Conservation (phyloP, 768 basidiomycete genomes). For the Cubamyces lactineus region DNA sequence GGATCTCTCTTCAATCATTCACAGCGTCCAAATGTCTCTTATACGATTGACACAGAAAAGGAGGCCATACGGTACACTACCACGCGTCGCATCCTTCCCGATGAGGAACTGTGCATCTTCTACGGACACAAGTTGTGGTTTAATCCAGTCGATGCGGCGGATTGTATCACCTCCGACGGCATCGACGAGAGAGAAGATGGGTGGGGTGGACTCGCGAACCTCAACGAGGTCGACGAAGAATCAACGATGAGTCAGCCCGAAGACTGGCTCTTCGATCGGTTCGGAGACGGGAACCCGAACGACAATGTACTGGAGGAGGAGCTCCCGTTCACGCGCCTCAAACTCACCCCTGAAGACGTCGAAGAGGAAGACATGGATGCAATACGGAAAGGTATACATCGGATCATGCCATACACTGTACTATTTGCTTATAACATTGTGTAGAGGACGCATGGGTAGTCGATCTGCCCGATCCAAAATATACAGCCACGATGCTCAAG, state of each 20-base stretch:
- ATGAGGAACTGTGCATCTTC: constrained; percentile 81
- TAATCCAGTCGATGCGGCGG: constrained; percentile 40
- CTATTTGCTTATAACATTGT: not conserved
- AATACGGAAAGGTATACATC: constrained; percentile 56
- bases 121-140: constrained; percentile 75
- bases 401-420: not conserved
- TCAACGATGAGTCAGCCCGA: constrained; percentile 13
- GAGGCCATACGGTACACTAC: constrained; percentile 70
- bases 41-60: constrained; percentile 51
- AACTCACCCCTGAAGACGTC: constrained; percentile 53
- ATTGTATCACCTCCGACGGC: not conserved
- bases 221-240: constrained; percentile 26
- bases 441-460: constrained; percentile 79
- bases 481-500: constrained; percentile 67
- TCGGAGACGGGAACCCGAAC: constrained; percentile 42
- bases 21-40: constrained; percentile 69
- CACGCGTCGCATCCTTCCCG: constrained; percentile 50
- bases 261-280: constrained; percentile 18
- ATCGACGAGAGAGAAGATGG: constrained; percentile 41
- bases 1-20: constrained; percentile 87
- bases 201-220: constrained; percentile 47
- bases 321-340: constrained; percentile 69
- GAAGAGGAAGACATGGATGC: constrained; percentile 65
- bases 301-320: constrained; percentile 58
- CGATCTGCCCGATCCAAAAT: constrained; percentile 64